Evolutionary conservation across 352 stramenopile species (phyloP).

Genomic region (Pythium coloratum): DNA sequence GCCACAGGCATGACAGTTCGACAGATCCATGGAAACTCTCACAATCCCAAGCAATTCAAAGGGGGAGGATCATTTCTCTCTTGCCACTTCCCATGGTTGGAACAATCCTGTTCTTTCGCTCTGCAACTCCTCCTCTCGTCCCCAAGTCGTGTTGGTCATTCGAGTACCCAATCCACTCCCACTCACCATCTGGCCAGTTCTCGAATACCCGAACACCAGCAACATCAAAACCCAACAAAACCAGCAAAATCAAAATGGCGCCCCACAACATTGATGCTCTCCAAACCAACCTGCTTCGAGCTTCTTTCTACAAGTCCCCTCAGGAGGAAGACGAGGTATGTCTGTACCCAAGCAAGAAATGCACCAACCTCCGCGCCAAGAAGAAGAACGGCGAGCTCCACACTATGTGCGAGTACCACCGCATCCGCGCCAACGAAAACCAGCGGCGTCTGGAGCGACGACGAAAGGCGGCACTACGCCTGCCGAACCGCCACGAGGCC

Average conservation of each 20-base stretch:
- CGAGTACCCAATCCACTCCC: neutral
- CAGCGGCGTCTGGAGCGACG: constrained; percentile 79
- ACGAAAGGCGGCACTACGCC: constrained; percentile 40
- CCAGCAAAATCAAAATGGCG: constrained; percentile 2
- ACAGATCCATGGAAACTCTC: constrained; percentile 4
- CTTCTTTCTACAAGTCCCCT: constrained; percentile 6
- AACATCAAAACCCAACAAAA: constrained; percentile 4
- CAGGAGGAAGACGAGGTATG: constrained; percentile 40
- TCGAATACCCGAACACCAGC: constrained; percentile 16
- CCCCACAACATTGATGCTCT: neutral
- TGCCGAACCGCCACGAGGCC: constrained; percentile 11
- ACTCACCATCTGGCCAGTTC: constrained; percentile 11
- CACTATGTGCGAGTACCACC: constrained; percentile 86
- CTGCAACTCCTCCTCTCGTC: neutral
- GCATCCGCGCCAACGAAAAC: constrained; percentile 81
- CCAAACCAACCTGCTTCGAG: neutral
- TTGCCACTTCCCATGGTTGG: constrained; percentile 25
- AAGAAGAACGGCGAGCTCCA: constrained; percentile 85
- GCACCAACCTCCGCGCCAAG: constrained; percentile 73
- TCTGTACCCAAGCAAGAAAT: constrained; percentile 82
- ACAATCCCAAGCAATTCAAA: neutral
- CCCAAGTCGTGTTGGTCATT: constrained; percentile 1
- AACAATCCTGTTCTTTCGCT: constrained; percentile 16
- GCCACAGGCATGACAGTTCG: constrained; percentile 2
- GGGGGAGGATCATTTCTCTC: constrained; percentile 8